A percentile compares a stretch with the other conserved stretches of the same genome.
Evolutionary conservation across 2,329 filamentous ascomycete genomes (phyloP).

Genomic region (Trichoderma sp.): DNA sequence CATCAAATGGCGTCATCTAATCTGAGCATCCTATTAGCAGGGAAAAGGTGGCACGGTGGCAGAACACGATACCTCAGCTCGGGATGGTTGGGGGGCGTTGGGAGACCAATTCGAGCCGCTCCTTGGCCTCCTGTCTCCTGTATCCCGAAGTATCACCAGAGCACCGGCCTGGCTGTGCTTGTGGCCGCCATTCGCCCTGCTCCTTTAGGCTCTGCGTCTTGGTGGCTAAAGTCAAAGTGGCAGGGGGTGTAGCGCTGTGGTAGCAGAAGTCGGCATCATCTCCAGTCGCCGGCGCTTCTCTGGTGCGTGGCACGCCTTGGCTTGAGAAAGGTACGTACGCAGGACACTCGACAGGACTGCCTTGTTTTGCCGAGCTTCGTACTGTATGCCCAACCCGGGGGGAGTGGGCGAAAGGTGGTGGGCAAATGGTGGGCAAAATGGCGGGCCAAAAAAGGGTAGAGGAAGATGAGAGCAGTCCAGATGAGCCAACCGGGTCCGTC

Average conservation of each 20-base stretch:
- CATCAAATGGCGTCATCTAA: neutral
- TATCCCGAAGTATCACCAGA: neutral
- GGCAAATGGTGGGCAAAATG: neutral
- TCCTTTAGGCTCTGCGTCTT: constrained; percentile 7
- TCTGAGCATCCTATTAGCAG: neutral
- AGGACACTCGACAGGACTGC: neutral
- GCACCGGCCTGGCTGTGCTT: neutral
- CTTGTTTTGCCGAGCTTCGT: neutral
- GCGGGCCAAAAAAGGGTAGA: neutral
- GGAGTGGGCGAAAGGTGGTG: neutral
- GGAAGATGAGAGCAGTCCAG: neutral
- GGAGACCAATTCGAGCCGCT: neutral
- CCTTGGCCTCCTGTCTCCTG: neutral
- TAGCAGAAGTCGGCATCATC: constrained; percentile 2
- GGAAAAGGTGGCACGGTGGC: neutral
- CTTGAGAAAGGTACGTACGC: constrained; percentile 2
- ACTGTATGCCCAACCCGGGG: neutral
- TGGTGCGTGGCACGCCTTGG: constrained; percentile 18
- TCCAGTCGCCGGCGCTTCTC: constrained; percentile 11
- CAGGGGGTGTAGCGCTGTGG: constrained; percentile 7
- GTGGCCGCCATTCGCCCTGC: neutral
- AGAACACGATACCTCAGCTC: neutral
- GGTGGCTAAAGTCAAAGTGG: constrained; percentile 13
- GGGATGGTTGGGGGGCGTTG: neutral
- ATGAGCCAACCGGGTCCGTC: neutral